These are phyloP conservation scores for Mycena olivaceomarginata DNA, from an alignment of 768 basidiomycete species.

Conservation along the genomic window DNA sequence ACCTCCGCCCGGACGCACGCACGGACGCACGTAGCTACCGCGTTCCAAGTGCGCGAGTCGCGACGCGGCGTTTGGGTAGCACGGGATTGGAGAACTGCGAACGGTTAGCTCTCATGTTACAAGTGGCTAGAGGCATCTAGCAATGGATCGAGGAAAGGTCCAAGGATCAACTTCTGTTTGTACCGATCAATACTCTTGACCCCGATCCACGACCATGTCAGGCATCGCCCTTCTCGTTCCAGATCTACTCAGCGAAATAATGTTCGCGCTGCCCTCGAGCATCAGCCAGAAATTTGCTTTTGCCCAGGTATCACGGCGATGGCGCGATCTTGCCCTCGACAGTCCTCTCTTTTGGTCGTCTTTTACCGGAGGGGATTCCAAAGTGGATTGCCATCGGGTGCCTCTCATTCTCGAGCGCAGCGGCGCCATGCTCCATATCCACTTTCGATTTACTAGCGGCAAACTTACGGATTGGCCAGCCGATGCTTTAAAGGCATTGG, in stretches of 20 bases:
- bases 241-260: constrained; percentile 4
- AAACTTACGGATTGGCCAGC: not conserved
- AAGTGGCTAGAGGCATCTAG: too few relatives aligned
- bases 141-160: too few relatives aligned
- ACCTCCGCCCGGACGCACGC: constrained; percentile 76
- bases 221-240: constrained; percentile 1
- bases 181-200: not conserved
- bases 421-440: constrained; percentile 9
- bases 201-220: constrained; percentile 1
- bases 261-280: not conserved
- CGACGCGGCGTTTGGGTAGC: too few relatives aligned
- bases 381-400: not conserved
- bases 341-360: constrained; percentile 19
- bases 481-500: not conserved
- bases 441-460: not conserved
- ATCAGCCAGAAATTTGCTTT: constrained; percentile 24
- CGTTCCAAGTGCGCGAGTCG: too few relatives aligned
- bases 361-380: not conserved
- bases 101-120: too few relatives aligned
- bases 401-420: constrained; percentile 16
- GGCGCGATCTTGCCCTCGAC: constrained; percentile 2
- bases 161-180: too few relatives aligned
- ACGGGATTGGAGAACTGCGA: too few relatives aligned
- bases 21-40: constrained; percentile 75
- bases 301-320: constrained; percentile 9